phyloP scores from a whole-genome alignment of 257 asterid genomes.

The Avicennia marina region DNA sequence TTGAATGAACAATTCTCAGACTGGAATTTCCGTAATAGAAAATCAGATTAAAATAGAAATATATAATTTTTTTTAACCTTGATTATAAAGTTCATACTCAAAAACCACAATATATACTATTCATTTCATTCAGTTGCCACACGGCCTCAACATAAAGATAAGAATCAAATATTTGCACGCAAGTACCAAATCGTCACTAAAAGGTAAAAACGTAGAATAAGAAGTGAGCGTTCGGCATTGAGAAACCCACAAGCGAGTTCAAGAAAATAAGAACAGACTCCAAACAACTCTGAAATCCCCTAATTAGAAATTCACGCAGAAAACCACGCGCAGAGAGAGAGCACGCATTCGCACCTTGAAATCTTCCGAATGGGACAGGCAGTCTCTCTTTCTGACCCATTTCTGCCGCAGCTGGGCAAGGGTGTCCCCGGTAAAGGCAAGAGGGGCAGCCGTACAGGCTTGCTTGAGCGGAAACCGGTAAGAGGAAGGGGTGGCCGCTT shows the following conservation, averaged over 20 bases:
- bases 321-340: background rate
- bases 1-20: no score
- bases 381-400: slow-evolving; percentile 37
- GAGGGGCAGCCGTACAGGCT: slow-evolving; percentile 57
- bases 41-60: no score
- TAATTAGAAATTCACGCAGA: background rate
- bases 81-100: no score
- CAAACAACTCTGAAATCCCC: background rate
- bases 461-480: slow-evolving; percentile 55
- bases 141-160: background rate
- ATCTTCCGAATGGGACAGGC: slow-evolving; percentile 22
- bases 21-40: no score
- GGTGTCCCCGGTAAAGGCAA: slow-evolving; percentile 78
- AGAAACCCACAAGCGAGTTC: background rate
- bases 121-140: background rate
- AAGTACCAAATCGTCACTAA: background rate
- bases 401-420: slow-evolving; percentile 64
- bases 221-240: no score
- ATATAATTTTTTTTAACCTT: no score
- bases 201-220: no score
- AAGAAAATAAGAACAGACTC: background rate
- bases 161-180: background rate
- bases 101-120: no score
- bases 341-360: slow-evolving; percentile 26
- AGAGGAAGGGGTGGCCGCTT: slow-evolving; percentile 4